Evolutionary conservation across 345 rosid species (phyloP).

Genomic region (Ricinus communis): DNA sequence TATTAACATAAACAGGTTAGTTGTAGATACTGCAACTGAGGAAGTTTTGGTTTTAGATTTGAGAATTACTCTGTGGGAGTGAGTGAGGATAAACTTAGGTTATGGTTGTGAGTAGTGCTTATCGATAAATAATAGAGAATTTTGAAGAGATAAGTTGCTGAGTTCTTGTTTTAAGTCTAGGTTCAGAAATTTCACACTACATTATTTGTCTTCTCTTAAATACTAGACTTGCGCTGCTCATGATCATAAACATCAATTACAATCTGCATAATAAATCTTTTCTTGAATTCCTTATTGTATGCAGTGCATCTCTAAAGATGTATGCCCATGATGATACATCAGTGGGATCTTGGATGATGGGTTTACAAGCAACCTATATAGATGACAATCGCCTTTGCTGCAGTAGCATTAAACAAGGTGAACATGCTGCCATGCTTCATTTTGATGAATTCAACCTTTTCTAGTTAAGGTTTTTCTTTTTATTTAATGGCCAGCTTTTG

Average conservation of each 20-base stretch:
- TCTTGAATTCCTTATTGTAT: neutral
- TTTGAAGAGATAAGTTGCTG: neutral
- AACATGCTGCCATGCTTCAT: neutral
- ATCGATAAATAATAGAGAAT: too few relatives aligned
- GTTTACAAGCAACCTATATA: slow-evolving; percentile 78
- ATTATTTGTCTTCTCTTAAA: neutral
- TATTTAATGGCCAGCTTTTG: neutral
- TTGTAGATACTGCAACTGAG: neutral
- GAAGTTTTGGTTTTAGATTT: too few relatives aligned
- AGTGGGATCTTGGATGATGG: slow-evolving; percentile 98
- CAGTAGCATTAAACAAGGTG: slow-evolving; percentile 85
- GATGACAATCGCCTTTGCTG: slow-evolving; percentile 93
- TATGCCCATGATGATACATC: slow-evolving; percentile 84
- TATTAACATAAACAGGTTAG: slow-evolving; percentile 87
- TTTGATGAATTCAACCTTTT: neutral
- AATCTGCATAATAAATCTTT: neutral
- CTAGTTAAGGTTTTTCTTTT: neutral
- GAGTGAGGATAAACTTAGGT: too few relatives aligned
- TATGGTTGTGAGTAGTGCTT: too few relatives aligned
- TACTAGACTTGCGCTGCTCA: neutral
- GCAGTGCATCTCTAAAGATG: slow-evolving; percentile 90
- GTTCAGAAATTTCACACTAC: neutral
- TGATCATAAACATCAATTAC: neutral
- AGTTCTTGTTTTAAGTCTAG: neutral
- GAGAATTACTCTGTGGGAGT: too few relatives aligned